phyloP scores from a whole-genome alignment of 2,329 filamentous ascomycete species.

The Clonostachys rhizophaga region DNA sequence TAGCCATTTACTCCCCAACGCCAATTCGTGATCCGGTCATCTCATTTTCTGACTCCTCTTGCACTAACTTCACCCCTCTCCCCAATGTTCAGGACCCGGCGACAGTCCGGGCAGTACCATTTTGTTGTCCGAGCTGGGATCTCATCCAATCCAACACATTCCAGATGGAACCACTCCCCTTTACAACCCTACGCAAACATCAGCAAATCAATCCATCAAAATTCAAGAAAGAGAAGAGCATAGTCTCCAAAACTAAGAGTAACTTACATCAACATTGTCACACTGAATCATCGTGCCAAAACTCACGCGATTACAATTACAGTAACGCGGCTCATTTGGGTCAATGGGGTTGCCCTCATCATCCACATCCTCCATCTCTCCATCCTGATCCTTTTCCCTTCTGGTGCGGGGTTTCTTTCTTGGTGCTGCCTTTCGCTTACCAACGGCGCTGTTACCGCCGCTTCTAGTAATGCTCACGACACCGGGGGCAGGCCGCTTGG shows the following conservation, averaged over 20 bases:
- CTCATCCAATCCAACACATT: slow-evolving; percentile 65
- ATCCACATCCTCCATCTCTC: slow-evolving; percentile 53
- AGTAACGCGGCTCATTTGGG: slow-evolving; percentile 72
- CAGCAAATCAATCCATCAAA: slow-evolving; percentile 6
- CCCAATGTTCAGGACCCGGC: slow-evolving; percentile 56
- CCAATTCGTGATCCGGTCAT: background rate
- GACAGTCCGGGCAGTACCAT: slow-evolving; percentile 81
- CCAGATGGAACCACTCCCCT: slow-evolving; percentile 81
- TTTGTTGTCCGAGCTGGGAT: slow-evolving; percentile 70
- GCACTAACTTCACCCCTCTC: slow-evolving; percentile 60
- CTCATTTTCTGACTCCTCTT: slow-evolving; percentile 43
- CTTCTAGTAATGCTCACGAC: slow-evolving; percentile 60
- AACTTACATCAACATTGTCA: slow-evolving; percentile 69
- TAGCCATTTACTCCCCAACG: too few relatives aligned
- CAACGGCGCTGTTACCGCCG: slow-evolving; percentile 62
- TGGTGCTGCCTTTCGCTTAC: slow-evolving; percentile 65
- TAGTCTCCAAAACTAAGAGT: background rate
- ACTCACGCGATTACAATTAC: slow-evolving; percentile 73
- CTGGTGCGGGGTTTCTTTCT: slow-evolving; percentile 56
- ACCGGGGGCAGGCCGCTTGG: slow-evolving; percentile 68
- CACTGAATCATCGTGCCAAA: slow-evolving; percentile 82
- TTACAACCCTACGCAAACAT: slow-evolving; percentile 55
- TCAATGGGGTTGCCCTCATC: slow-evolving; percentile 69
- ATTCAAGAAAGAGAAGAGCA: too few relatives aligned
- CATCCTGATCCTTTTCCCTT: slow-evolving; percentile 37